Evolutionary conservation across 495 filamentous ascomycete species (phyloP).

Genomic region (Parmelia sp.): DNA sequence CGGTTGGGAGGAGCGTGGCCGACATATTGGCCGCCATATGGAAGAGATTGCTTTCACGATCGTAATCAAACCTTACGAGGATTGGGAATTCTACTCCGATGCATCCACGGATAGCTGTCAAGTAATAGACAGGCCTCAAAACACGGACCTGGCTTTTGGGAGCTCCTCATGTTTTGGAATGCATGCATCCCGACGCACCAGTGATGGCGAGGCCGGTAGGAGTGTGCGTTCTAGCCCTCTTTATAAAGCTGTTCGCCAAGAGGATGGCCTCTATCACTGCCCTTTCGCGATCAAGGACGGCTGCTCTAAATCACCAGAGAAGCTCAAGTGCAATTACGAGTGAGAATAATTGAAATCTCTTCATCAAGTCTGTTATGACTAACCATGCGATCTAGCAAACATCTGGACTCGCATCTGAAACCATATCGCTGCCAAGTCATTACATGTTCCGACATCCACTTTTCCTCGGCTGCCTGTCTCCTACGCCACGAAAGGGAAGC

Average conservation of each 20-base stretch:
- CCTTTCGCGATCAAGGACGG: conserved; percentile 73
- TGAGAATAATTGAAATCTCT: conserved; percentile 44
- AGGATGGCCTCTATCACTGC: conserved; percentile 84
- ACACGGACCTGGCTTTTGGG: conserved; percentile 10
- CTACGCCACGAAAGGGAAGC: conserved; percentile 91
- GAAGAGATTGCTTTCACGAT: conserved; percentile 23
- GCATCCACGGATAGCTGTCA: no score
- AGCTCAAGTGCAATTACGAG: conserved; percentile 97
- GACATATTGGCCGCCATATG: conserved; percentile 22
- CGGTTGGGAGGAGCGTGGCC: no score
- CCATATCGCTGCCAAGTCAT: conserved; percentile 84
- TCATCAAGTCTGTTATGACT: conserved; percentile 29
- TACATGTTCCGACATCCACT: conserved; percentile 64
- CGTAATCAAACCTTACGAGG: conserved; percentile 18
- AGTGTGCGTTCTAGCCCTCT: conserved; percentile 70
- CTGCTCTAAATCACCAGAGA: conserved; percentile 70
- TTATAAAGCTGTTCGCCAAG: conserved; percentile 63
- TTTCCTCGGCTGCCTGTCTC: conserved; percentile 91
- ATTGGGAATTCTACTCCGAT: conserved; percentile 23
- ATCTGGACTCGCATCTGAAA: conserved; percentile 88
- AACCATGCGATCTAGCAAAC: conserved; percentile 59
- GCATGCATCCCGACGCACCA: conserved; percentile 37
- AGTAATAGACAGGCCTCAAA: no score
- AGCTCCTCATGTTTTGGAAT: conserved; percentile 14
- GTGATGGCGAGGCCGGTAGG: conserved; percentile 43